Evolutionary conservation across 73 alveolate genomes (phyloP).

Genomic region (Uronychia binucleata): DNA sequence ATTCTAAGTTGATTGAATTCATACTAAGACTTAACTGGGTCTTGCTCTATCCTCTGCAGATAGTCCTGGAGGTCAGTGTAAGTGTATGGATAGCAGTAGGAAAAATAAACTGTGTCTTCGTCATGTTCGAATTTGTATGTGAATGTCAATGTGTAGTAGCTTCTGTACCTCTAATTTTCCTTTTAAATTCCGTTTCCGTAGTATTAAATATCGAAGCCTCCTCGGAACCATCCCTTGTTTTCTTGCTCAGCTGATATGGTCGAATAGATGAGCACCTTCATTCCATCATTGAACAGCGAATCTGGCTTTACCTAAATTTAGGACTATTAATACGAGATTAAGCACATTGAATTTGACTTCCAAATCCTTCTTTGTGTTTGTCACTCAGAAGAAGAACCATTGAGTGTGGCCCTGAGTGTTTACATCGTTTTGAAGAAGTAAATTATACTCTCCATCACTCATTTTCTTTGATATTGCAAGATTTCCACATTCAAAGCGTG

Average conservation of each 20-base stretch:
- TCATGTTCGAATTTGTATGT: constrained; percentile 71
- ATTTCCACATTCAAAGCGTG: constrained; percentile 88
- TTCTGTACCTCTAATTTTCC: constrained; percentile 43
- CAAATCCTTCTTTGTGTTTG: constrained; percentile 58
- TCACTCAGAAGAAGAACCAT: constrained; percentile 94
- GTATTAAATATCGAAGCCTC: constrained; percentile 50
- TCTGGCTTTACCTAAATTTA: constrained; percentile 68
- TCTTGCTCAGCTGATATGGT: constrained; percentile 24
- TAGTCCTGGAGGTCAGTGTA: constrained; percentile 80
- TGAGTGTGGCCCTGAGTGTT: constrained; percentile 94
- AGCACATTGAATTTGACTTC: constrained; percentile 79
- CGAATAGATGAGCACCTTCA: constrained; percentile 78
- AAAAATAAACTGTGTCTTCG: constrained; percentile 79
- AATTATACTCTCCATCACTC: constrained; percentile 82
- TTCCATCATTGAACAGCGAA: constrained; percentile 77
- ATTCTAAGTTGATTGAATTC: background rate
- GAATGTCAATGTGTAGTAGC: constrained; percentile 84
- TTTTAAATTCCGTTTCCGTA: constrained; percentile 43
- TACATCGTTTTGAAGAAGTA: constrained; percentile 91
- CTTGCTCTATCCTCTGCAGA: constrained; percentile 37
- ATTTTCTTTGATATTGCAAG: constrained; percentile 63
- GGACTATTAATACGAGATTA: constrained; percentile 73
- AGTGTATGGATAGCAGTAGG: constrained; percentile 88
- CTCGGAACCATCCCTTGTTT: constrained; percentile 65
- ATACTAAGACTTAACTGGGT: constrained; percentile 29